A percentile compares a stretch with the other conserved stretches of the same genome.
These are phyloP conservation scores for Begonia fuchsioides DNA, from an alignment of 306 rosid genomes.

Conservation along the genomic window DNA sequence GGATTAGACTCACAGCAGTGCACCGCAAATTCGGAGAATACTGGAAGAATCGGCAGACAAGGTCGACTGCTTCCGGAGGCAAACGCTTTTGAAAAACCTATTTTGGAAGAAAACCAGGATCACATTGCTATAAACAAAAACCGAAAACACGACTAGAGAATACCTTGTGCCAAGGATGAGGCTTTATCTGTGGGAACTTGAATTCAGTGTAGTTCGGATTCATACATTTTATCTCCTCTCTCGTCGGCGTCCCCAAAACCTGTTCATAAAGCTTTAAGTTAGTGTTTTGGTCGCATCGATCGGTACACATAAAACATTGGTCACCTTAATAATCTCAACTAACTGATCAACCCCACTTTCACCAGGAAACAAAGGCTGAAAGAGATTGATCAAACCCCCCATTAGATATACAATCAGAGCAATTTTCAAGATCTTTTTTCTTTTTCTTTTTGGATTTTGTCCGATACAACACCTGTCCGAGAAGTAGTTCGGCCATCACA, in stretches of 20 bases:
- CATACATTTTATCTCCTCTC: slow-evolving; percentile 99
- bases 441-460: slow-evolving; percentile 9
- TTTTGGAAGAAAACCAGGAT: background rate
- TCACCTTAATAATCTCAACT: slow-evolving; percentile 96
- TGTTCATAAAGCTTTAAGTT: slow-evolving; percentile 9
- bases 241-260: slow-evolving; percentile 99
- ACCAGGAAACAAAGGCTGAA: slow-evolving; percentile 97
- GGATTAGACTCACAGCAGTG: slow-evolving; percentile 67
- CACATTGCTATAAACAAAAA: too few species aligned
- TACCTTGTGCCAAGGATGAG: slow-evolving; percentile 99
- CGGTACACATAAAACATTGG: background rate
- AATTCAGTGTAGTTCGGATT: slow-evolving; percentile 95
- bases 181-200: slow-evolving; percentile 97
- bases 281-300: too few species aligned
- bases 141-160: background rate
- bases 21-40: slow-evolving; percentile 97
- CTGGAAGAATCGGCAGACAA: slow-evolving; percentile 96
- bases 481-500: slow-evolving; percentile 96
- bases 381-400: slow-evolving; percentile 7
- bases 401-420: background rate
- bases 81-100: slow-evolving; percentile 97
- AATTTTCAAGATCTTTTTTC: slow-evolving; percentile 1
- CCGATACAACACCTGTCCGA: slow-evolving; percentile 59
- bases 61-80: slow-evolving; percentile 99
- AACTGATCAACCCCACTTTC: slow-evolving; percentile 99